Base-by-base conservation (phyloP, 2,329 filamentous ascomycete species). In the Neopestalotiopsis clavispora region DNA sequence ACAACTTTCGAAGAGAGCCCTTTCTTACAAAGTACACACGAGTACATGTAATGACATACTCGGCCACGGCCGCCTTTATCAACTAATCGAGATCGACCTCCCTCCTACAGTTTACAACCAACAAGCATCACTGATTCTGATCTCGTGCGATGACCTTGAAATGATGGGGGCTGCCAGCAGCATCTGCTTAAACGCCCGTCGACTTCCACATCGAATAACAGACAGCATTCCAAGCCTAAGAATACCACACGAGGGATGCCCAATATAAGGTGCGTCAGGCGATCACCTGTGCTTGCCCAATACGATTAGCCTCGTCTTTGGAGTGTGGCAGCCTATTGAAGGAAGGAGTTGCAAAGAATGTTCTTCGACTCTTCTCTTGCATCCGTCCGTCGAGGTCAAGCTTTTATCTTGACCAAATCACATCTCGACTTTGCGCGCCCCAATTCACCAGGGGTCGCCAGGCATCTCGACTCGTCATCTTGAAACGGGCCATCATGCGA, bases 281-380 rank as follows among this genome's bases (percentile, higher is more conserved):
- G 57, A 30, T 30, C 30, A 62, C 13, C 28, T 62, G 40, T 32
- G 23, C 59, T 62, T 38, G 59, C 40, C 34, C 13, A 52, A 64
- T 30, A 20, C 40, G 61, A 64, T 49, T 64, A 64, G 61, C 61
- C 28, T 32, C n/a, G 61, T 17, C 13, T 10, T 12, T 40, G 13
- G 4, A 34, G 40, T 49, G 61, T 64, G 61, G 61, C 61, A 64
- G n/a, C 61, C 20, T 12, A 28, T 42, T 14, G 34, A 59, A 6
- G 57, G 30, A 38, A 42, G 61, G 61, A 40, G 40, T 28, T 4
- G 20, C n/a, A 23, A 64, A 64, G 40, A 64, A 64, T 64, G 61
- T 64, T 64, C 61, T 64, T 64, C 28, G 61, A 64, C 42, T 13
- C 61, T 64, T 64, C 61, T 64, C 61, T 62, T 64, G 61, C 61